Percentiles rank a stretch among this genome's conserved stretches.
These are phyloP conservation scores for Fusarium sp. DNA, from an alignment of 2,329 filamentous ascomycete species.

Conservation along the genomic window DNA sequence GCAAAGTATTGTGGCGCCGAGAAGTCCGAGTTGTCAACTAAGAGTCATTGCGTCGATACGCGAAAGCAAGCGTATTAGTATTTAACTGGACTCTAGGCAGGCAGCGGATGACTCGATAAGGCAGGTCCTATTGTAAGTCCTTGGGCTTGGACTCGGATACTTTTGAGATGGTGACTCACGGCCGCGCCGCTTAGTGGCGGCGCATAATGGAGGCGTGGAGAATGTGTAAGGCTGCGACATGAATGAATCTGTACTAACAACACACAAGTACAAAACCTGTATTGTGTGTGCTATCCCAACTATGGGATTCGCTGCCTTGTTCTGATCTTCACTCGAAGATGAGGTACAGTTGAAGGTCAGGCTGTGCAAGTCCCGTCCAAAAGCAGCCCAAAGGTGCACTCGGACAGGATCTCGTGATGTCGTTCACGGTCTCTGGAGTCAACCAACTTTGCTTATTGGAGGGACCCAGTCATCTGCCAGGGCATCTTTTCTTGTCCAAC, in stretches of 20 bases:
- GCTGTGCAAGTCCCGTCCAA: constrained; percentile 28
- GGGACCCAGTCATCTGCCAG: constrained; percentile 29
- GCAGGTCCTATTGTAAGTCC: constrained; percentile 30
- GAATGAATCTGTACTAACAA: constrained; percentile 39
- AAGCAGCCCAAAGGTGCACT: constrained; percentile 14
- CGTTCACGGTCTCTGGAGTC: constrained; percentile 34
- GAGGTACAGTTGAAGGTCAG: constrained; percentile 19
- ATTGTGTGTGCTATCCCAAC: constrained; percentile 1
- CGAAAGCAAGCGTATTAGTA: constrained; percentile 44
- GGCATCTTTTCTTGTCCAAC: constrained; percentile 28
- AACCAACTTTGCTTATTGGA: constrained; percentile 33
- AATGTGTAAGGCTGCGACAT: constrained; percentile 44
- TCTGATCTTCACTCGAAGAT: constrained; percentile 35
- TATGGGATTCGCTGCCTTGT: constrained; percentile 10
- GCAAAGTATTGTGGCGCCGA: constrained; percentile 41
- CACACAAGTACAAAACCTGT: constrained; percentile 6
- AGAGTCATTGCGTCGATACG: constrained; percentile 5
- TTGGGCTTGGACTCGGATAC: constrained; percentile 25
- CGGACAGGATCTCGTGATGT: constrained; percentile 36
- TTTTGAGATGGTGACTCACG: constrained; percentile 41
- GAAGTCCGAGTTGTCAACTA: constrained; percentile 33
- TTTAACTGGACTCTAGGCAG: constrained; percentile 40
- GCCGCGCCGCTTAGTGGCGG: constrained; percentile 36
- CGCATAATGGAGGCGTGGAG: constrained; percentile 36
- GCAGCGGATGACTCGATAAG: constrained; percentile 40